Evolutionary conservation across 2,329 filamentous ascomycete species (phyloP).

Genomic region (Nigrospora oryzae): DNA sequence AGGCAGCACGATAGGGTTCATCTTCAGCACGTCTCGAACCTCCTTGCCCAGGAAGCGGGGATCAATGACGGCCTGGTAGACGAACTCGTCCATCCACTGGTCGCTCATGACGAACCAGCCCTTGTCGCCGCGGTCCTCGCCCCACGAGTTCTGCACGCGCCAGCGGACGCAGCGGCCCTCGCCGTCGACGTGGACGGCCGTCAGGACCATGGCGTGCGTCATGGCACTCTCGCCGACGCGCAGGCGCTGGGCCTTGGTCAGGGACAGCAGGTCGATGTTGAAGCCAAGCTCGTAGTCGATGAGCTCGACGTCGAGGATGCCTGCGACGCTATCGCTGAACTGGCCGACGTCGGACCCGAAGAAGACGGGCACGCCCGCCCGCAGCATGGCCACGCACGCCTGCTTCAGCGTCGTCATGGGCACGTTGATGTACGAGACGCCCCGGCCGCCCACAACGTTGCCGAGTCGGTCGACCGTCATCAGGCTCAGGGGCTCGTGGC

Average conservation of each 20-base stretch:
- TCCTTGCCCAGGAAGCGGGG: slow-evolving; percentile 57
- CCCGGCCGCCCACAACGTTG: slow-evolving; percentile 70
- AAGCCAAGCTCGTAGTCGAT: slow-evolving; percentile 81
- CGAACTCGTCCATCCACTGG: slow-evolving; percentile 70
- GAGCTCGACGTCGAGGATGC: slow-evolving; percentile 73
- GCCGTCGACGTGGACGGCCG: slow-evolving; percentile 68
- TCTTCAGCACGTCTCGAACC: slow-evolving; percentile 60
- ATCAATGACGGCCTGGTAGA: slow-evolving; percentile 81
- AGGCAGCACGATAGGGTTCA: slow-evolving; percentile 62
- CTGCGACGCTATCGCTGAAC: slow-evolving; percentile 57
- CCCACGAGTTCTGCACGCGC: slow-evolving; percentile 87
- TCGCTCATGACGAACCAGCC: slow-evolving; percentile 91
- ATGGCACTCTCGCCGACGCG: slow-evolving; percentile 69
- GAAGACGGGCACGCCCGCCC: slow-evolving; percentile 72
- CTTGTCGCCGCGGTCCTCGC: slow-evolving; percentile 57
- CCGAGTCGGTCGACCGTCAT: slow-evolving; percentile 73
- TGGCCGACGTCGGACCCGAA: slow-evolving; percentile 86
- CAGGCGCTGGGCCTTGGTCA: slow-evolving; percentile 70
- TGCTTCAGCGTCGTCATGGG: slow-evolving; percentile 63
- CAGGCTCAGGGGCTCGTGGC: slow-evolving; percentile 63
- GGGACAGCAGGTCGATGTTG: slow-evolving; percentile 61
- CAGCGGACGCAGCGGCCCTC: slow-evolving; percentile 61
- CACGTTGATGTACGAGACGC: slow-evolving; percentile 77
- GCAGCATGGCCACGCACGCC: slow-evolving; percentile 69
- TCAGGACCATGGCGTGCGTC: slow-evolving; percentile 91